A percentile compares a stretch with the other conserved stretches of the same genome.
Evolutionary conservation across 352 stramenopile species (phyloP).

Genomic region (Phytophthora lateralis): DNA sequence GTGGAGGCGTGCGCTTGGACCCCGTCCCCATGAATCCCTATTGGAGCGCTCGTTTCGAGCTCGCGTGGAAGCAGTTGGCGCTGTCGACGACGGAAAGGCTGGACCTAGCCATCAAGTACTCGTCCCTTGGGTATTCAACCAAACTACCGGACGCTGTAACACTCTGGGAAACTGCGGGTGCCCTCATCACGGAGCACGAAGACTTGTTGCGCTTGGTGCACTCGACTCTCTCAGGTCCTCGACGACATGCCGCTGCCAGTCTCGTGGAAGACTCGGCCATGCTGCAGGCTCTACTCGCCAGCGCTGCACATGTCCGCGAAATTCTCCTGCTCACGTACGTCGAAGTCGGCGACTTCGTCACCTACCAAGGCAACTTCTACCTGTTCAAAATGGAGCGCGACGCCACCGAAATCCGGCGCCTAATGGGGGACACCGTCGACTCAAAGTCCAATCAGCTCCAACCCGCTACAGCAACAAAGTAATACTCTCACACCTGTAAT

Average conservation of each 20-base stretch:
- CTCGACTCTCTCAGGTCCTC: slow-evolving; percentile 9
- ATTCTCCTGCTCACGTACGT: slow-evolving; percentile 65
- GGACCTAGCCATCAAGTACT: slow-evolving; percentile 82
- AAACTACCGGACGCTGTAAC: slow-evolving; percentile 61
- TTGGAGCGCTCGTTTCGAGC: slow-evolving; percentile 69
- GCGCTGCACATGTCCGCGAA: slow-evolving; percentile 48
- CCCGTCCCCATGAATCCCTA: slow-evolving; percentile 66
- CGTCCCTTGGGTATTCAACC: slow-evolving; percentile 55
- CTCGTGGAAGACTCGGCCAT: slow-evolving; percentile 45
- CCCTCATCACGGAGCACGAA: slow-evolving; percentile 65
- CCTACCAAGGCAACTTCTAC: slow-evolving; percentile 67
- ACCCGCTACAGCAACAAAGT: slow-evolving; percentile 10
- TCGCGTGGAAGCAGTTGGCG: slow-evolving; percentile 68
- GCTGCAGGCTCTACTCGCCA: slow-evolving; percentile 53
- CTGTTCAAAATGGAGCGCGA: slow-evolving; percentile 71
- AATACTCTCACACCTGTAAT: slow-evolving; percentile 1
- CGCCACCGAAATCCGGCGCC: slow-evolving; percentile 41
- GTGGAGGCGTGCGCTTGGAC: slow-evolving; percentile 40
- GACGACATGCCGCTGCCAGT: slow-evolving; percentile 6
- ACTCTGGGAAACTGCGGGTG: slow-evolving; percentile 61
- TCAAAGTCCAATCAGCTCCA: slow-evolving; percentile 20
- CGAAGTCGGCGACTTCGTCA: slow-evolving; percentile 82
- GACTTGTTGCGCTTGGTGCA: slow-evolving; percentile 52
- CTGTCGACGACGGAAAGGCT: slow-evolving; percentile 65
- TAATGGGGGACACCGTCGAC: slow-evolving; percentile 23